Conservation (phyloP, 2,329 filamentous ascomycete genomes). For the Xylaria sp. region DNA sequence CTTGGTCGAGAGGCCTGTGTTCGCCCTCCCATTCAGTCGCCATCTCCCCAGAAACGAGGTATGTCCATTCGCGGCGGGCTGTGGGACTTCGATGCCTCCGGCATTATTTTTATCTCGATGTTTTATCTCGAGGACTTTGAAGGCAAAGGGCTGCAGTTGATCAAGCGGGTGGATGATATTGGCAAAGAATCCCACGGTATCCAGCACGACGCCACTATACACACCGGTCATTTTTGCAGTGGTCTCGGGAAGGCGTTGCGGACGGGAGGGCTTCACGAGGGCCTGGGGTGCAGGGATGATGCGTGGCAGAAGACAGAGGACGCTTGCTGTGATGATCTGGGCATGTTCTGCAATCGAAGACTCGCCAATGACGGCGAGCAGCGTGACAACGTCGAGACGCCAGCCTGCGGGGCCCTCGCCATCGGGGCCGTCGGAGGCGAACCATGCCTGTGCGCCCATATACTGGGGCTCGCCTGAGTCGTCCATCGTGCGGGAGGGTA, state of each 20-base stretch:
- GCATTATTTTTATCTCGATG: constrained; percentile 46
- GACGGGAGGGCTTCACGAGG: constrained; percentile 61
- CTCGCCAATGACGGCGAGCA: constrained; percentile 68
- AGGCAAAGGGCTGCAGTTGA: constrained; percentile 52
- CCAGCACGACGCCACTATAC: constrained; percentile 59
- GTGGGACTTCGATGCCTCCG: constrained; percentile 31
- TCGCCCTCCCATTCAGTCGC: constrained; percentile 18
- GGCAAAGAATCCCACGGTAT: constrained; percentile 65
- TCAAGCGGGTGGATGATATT: constrained; percentile 65
- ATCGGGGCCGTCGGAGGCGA: constrained; percentile 44
- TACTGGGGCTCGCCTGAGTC: constrained; percentile 3
- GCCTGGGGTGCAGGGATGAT: constrained; percentile 68
- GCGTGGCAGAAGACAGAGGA: constrained; percentile 62
- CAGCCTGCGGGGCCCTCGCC: constrained; percentile 49
- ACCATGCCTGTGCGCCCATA: constrained; percentile 29
- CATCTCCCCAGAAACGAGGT: constrained; percentile 21
- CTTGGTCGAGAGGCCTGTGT: constrained; percentile 16
- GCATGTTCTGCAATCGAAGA: constrained; percentile 62
- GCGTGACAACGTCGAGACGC: constrained; percentile 66
- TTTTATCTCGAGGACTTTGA: constrained; percentile 55
- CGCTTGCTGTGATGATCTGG: constrained; percentile 64
- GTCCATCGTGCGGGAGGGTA: constrained; percentile 25
- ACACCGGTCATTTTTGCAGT: constrained; percentile 63
- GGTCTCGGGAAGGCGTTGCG: constrained; percentile 60
- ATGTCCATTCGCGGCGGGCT: constrained; percentile 11